Evolutionary conservation across 2,329 filamentous ascomycete species (phyloP).

Genomic region (Hymenoscyphus fraxineus): DNA sequence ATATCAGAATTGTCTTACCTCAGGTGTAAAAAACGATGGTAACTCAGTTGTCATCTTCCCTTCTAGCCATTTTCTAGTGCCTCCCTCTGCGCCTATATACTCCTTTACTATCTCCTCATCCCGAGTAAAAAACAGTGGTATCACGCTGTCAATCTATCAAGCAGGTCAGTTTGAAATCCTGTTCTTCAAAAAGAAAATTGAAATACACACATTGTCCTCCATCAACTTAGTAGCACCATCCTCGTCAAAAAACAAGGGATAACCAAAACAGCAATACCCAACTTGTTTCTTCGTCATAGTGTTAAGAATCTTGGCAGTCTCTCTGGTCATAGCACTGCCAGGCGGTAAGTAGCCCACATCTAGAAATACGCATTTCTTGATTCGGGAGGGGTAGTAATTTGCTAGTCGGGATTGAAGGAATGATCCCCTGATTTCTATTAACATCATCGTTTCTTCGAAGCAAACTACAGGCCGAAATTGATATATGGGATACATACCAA

Average conservation of each 20-base stretch:
- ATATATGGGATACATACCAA: constrained; percentile 14
- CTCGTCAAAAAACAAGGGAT: constrained; percentile 25
- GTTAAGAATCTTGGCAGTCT: constrained; percentile 20
- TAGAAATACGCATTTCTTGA: constrained; percentile 22
- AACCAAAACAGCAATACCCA: constrained; percentile 23
- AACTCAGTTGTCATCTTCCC: constrained; percentile 11
- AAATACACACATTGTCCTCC: constrained; percentile 17
- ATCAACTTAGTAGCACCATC: constrained; percentile 20
- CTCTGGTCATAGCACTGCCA: constrained; percentile 8
- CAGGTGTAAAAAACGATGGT: constrained; percentile 12
- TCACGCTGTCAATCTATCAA: constrained; percentile 15
- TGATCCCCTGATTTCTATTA: constrained; percentile 17
- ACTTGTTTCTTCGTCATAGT: constrained; percentile 12
- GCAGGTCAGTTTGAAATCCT: neutral
- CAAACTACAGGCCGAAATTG: neutral
- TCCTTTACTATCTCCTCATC: constrained; percentile 20
- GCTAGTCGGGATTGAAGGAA: constrained; percentile 22
- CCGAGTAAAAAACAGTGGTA: constrained; percentile 17
- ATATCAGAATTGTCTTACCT: constrained; percentile 9
- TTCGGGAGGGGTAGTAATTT: constrained; percentile 16
- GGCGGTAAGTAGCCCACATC: constrained; percentile 20
- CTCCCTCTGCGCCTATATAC: constrained; percentile 22
- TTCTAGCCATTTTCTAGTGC: constrained; percentile 19
- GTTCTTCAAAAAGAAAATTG: neutral
- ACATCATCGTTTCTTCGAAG: neutral